Base-by-base conservation (phyloP, 805 yeast genomes). In the Starmerella riodocensis region DNA sequence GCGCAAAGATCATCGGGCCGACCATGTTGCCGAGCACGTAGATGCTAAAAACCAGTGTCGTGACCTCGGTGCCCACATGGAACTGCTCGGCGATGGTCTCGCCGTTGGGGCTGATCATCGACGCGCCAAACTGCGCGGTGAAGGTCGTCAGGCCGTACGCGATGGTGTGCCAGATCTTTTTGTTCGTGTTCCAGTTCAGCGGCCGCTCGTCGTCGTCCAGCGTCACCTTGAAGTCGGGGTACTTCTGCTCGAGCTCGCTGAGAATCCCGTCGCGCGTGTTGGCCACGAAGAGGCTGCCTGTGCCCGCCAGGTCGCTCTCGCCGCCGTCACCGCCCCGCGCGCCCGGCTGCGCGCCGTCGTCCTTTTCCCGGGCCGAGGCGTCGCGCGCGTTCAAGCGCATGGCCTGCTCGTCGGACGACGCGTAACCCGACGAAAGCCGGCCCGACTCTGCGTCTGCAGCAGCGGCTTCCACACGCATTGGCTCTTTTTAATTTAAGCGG, bases 1-100 rank as follows among this genome's bases (percentile, higher is more conserved):
- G 80, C 0, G 77, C 68, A 38, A 73, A 69, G 2, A 73, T 45
- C 61, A 74, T 60, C 2, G 78, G 78, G 1, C 78, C 78, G 16
- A 73, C 36, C 37, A 76, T 80, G 50, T 75, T 74, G 8, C 79
- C 81, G 22, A 73, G 48, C 6, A 74, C 74, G 46, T 69, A 76
- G 28, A 73, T 45, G 0, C 76, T 58, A 48, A 76, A 60, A 3
- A 76, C 74, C 26, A 76, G 57, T 1, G 67, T 58, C 0, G 74
- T 73, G 4, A 63, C 62, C 5, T 64, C 66, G 24, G 56, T 56
- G 13, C 67, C 58, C 4, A 69, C 64, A n/a, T 57, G 45, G 48
- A 72, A 71, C 32, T 71, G 68, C 21, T 56, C 55, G 55, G 60
- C 63, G 21, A 75, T 52, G n/a, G 61, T 56, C 16, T 53, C 59